A percentile compares a stretch with the other conserved stretches of the same genome.
Evolutionary conservation across 2,329 filamentous ascomycete species (phyloP).

Genomic region (Thermoascus crustaceus): DNA sequence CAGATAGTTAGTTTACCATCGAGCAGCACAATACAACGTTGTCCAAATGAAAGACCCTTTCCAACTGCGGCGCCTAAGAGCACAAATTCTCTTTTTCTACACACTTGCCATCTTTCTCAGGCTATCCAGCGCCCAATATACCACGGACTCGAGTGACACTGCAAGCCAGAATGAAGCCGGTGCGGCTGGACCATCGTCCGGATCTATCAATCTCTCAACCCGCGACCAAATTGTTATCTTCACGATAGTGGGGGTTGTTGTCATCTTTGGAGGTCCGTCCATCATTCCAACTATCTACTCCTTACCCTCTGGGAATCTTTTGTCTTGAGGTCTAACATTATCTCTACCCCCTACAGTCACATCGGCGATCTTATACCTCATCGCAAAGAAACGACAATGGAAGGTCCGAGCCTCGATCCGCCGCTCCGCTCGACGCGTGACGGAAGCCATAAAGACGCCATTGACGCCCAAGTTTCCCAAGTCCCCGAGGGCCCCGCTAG

Average conservation of each 20-base stretch:
- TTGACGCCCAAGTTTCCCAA: constrained; percentile 16
- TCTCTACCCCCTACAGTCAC: constrained; percentile 44
- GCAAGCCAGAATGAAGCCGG: constrained; percentile 43
- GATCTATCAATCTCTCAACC: constrained; percentile 56
- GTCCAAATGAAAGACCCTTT: no score
- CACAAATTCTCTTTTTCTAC: not conserved
- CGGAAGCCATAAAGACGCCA: constrained; percentile 16
- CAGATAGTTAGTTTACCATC: no score
- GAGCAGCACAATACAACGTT: no score
- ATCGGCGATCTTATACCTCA: constrained; percentile 61
- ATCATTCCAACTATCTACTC: constrained; percentile 44
- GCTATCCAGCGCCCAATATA: not conserved
- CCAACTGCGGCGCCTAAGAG: no score
- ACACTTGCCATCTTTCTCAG: not conserved
- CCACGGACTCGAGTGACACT: not conserved
- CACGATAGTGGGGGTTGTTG: constrained; percentile 58
- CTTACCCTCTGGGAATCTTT: not conserved
- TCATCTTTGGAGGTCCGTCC: constrained; percentile 60
- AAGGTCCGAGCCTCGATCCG: constrained; percentile 64
- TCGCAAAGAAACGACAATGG: constrained; percentile 82
- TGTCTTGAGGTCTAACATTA: constrained; percentile 5
- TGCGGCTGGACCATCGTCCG: constrained; percentile 55
- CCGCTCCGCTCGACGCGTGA: constrained; percentile 50
- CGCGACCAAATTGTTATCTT: constrained; percentile 68
- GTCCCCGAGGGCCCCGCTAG: constrained; percentile 11